phyloP scores from a whole-genome alignment of 495 filamentous ascomycete species.

The Penicillium crystallinum region DNA sequence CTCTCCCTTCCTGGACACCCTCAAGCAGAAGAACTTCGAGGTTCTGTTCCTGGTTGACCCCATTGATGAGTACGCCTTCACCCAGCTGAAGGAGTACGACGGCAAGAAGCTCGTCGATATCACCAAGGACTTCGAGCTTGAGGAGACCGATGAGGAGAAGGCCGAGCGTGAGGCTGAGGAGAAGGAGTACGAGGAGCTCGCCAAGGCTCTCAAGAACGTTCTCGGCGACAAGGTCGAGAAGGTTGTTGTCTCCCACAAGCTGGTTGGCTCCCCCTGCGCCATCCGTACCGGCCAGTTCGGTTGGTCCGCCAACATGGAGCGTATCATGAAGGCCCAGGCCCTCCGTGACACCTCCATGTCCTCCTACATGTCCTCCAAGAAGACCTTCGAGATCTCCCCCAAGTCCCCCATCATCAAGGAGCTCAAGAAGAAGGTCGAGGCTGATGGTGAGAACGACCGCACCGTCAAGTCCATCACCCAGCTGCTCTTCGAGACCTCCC shows the following conservation, averaged over 20 bases:
- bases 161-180: slow-evolving; percentile 89
- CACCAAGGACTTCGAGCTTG: slow-evolving; percentile 99
- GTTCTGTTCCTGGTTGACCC: slow-evolving; percentile 99
- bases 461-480: slow-evolving; percentile 98
- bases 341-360: slow-evolving; percentile 99
- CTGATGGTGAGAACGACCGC: slow-evolving; percentile 94
- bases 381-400: slow-evolving; percentile 99
- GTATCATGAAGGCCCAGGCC: slow-evolving; percentile 99
- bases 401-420: slow-evolving; percentile 97
- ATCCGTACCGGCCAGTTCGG: slow-evolving; percentile 99
- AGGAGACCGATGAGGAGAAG: slow-evolving; percentile 99
- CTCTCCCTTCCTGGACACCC: slow-evolving; percentile 97
- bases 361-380: slow-evolving; percentile 99
- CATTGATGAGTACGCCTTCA: slow-evolving; percentile 99
- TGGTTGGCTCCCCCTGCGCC: slow-evolving; percentile 89
- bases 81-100: slow-evolving; percentile 99
- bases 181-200: slow-evolving; percentile 92
- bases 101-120: slow-evolving; percentile 99
- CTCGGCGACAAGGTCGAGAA: slow-evolving; percentile 99
- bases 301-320: slow-evolving; percentile 99
- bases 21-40: slow-evolving; percentile 99
- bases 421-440: slow-evolving; percentile 96
- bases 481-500: slow-evolving; percentile 96
- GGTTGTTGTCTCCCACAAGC: slow-evolving; percentile 98
- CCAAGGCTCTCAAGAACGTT: slow-evolving; percentile 97